Percentiles rank a stretch among this genome's conserved stretches.
These are phyloP conservation scores for Leishmania gerbilli DNA, from an alignment of 208 protist species.

Conservation along the genomic window DNA sequence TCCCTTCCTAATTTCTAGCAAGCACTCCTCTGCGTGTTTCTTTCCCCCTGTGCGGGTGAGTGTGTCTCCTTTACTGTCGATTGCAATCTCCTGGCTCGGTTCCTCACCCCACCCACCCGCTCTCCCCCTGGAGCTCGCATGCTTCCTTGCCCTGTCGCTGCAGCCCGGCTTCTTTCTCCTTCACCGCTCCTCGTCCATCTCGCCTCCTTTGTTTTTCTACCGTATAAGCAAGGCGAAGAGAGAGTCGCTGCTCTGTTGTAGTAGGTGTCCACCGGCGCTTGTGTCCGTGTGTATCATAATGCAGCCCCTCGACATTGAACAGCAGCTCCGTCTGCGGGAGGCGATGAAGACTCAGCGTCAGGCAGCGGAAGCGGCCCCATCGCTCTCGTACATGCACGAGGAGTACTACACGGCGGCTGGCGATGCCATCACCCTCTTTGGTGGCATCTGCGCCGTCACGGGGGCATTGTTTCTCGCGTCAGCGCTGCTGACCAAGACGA, in stretches of 20 bases:
- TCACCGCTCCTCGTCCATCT: background rate
- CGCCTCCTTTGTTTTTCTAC: background rate
- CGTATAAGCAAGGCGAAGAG: background rate
- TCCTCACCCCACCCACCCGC: slow-evolving; percentile 4
- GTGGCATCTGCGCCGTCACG: slow-evolving; percentile 10
- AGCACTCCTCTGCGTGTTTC: background rate
- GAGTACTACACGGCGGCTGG: slow-evolving; percentile 12
- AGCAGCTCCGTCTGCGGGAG: slow-evolving; percentile 44
- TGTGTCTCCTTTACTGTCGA: background rate
- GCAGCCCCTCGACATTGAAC: slow-evolving; percentile 44
- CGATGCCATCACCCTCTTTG: slow-evolving; percentile 16
- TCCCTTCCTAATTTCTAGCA: background rate
- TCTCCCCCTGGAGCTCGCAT: background rate
- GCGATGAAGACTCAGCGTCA: slow-evolving; percentile 12
- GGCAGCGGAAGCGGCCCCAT: slow-evolving; percentile 12
- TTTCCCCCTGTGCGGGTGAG: background rate
- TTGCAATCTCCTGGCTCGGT: background rate
- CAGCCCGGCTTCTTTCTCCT: background rate
- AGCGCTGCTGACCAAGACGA: slow-evolving; percentile 10
- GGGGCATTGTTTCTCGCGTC: slow-evolving; percentile 6
- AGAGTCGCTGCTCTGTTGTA: background rate
- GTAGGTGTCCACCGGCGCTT: background rate
- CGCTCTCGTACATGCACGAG: slow-evolving; percentile 22
- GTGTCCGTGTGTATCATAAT: slow-evolving; percentile 3
- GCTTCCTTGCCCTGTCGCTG: background rate